Conservation (phyloP, 352 stramenopile genomes). For the Blastocystis sp. region DNA sequence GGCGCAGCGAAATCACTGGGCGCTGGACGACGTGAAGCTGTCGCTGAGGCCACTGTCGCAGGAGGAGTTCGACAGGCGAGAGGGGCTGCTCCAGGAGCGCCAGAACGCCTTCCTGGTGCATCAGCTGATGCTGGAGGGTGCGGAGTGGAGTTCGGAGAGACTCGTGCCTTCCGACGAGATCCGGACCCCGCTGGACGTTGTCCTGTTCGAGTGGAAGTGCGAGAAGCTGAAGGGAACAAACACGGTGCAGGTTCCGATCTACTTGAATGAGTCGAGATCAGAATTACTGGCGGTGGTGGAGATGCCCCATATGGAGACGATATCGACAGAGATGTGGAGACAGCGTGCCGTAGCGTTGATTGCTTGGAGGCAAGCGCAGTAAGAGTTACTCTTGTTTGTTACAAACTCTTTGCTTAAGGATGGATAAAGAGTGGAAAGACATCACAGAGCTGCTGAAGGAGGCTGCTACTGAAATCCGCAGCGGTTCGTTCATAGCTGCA, state of each 20-base stretch:
- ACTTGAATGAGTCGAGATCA: slow-evolving; percentile 37
- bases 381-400: not conserved
- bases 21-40: slow-evolving; percentile 63
- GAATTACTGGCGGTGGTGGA: slow-evolving; percentile 41
- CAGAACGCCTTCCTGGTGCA: slow-evolving; percentile 2
- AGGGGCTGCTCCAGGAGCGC: not conserved
- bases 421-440: not conserved
- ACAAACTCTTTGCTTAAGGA: not conserved
- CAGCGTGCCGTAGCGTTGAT: slow-evolving; percentile 20
- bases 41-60: not conserved
- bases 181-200: slow-evolving; percentile 2
- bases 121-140: slow-evolving; percentile 42
- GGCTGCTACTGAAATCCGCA: not conserved
- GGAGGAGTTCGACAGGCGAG: not conserved
- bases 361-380: slow-evolving; percentile 51
- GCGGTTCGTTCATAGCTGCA: not conserved
- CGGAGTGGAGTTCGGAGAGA: not conserved
- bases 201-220: slow-evolving; percentile 43
- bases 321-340: slow-evolving; percentile 51
- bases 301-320: not conserved
- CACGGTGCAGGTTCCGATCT: slow-evolving; percentile 14
- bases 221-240: not conserved
- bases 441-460: not conserved
- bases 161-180: slow-evolving; percentile 48
- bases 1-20: slow-evolving; percentile 66